Evolutionary conservation across 768 basidiomycete genomes (phyloP).

Genomic region (Psilocybe sp.): DNA sequence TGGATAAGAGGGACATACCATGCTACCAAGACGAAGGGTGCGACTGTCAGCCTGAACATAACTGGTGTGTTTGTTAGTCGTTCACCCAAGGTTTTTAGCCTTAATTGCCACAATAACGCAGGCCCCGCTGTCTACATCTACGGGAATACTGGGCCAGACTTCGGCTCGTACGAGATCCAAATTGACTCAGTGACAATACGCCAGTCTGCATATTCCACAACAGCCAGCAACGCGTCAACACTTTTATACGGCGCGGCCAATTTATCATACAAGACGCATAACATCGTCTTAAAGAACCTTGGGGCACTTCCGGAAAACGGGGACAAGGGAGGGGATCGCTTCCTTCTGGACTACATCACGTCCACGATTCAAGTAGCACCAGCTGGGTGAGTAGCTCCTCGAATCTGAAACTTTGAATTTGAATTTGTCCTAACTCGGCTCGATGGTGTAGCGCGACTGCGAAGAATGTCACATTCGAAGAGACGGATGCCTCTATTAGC

Average conservation of each 20-base stretch:
- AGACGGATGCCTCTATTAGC: constrained; percentile 34
- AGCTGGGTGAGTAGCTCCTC: constrained; percentile 30
- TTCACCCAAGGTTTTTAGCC: not conserved
- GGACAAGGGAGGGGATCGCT: constrained; percentile 33
- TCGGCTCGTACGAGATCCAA: constrained; percentile 39
- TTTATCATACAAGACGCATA: constrained; percentile 37
- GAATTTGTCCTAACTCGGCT: not conserved
- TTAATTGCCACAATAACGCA: constrained; percentile 10
- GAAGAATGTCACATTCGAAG: constrained; percentile 38
- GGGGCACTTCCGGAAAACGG: constrained; percentile 26
- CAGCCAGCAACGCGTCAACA: constrained; percentile 26
- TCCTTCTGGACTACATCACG: constrained; percentile 41
- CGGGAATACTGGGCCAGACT: constrained; percentile 38
- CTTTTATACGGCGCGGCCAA: constrained; percentile 32
- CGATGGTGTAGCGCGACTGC: constrained; percentile 32
- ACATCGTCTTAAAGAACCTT: constrained; percentile 37
- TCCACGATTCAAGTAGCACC: constrained; percentile 43
- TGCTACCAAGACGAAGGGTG: constrained; percentile 31
- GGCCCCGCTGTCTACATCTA: constrained; percentile 43
- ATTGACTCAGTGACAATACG: constrained; percentile 29
- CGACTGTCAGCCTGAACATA: constrained; percentile 38
- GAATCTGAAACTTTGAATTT: not conserved
- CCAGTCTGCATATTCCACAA: constrained; percentile 27
- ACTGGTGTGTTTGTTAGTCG: constrained; percentile 28
- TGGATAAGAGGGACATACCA: constrained; percentile 47